phyloP scores from a whole-genome alignment of 768 basidiomycete species.

The Mycena vulgaris region DNA sequence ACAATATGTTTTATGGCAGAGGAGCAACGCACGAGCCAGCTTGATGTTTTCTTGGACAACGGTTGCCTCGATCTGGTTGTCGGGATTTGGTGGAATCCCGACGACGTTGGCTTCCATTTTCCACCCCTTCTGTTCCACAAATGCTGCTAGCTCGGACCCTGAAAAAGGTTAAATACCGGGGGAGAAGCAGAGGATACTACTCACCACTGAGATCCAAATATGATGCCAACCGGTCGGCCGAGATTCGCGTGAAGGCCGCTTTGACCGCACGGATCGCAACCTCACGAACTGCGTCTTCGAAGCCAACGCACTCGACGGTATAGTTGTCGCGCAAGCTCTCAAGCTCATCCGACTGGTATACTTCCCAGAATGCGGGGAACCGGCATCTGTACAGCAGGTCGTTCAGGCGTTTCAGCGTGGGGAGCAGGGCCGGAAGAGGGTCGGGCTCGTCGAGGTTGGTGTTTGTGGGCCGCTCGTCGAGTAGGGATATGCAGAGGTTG shows the following conservation, averaged over 20 bases:
- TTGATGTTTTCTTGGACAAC: conserved; percentile 88
- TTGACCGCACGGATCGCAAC: conserved; percentile 85
- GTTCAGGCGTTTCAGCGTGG: conserved; percentile 76
- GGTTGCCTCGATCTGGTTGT: conserved; percentile 90
- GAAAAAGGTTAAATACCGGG: conserved; percentile 4
- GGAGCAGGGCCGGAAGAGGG: conserved; percentile 81
- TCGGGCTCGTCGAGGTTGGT: conserved; percentile 83
- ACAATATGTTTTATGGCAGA: conserved; percentile 2
- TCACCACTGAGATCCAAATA: conserved; percentile 81
- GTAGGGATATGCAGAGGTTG: conserved; percentile 93
- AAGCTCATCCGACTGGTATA: conserved; percentile 79
- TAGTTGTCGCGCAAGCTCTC: conserved; percentile 88
- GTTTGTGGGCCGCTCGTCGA: conserved; percentile 78
- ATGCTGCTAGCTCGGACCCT: conserved; percentile 71
- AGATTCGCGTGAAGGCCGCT: conserved; percentile 84
- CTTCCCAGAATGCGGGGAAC: conserved; percentile 89
- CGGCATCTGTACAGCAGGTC: conserved; percentile 86
- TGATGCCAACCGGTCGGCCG: conserved; percentile 73
- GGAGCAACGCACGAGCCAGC: conserved; percentile 75
- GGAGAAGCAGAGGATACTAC: conserved; percentile 29
- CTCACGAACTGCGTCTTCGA: conserved; percentile 86
- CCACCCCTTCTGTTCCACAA: conserved; percentile 80
- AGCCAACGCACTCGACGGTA: conserved; percentile 86
- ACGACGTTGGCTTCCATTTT: conserved; percentile 70
- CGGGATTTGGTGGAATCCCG: conserved; percentile 83